Evolutionary conservation across 306 rosid species (phyloP), one percentile per base, ranked within the genome.

Genomic region (Trifolium repens): DNA sequence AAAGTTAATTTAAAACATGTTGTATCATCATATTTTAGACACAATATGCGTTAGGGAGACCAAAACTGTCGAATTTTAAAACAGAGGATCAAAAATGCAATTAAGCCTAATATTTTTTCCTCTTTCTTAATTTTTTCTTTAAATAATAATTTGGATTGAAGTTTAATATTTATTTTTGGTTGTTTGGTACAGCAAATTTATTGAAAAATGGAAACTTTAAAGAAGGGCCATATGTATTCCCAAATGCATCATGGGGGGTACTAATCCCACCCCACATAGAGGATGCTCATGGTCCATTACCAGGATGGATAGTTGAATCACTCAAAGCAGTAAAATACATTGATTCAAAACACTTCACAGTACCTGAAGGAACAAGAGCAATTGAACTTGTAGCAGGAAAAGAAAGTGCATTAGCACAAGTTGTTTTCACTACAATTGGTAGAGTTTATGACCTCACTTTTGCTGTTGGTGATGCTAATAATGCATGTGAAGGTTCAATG

Each of bases 251-350:
- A 0, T 72, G 86, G 87, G 98, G 98, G 1, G 94, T 88, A 24
- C 19, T 93, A 58, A 80, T 93, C 64, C 98, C 98, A 72, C 91
- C 98, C 30, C 81, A 82, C 80, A 82, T 87, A 5, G 93, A 90
- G 44, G 98, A 93, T 57, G 85, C 78, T 30, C 88, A 89, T 55
- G 74, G 92, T 12, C 93, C 96, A 24, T 70, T 93, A 9, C 92
- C 94, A 16, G 98, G 98, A 10, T 93, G 98, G 98, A 89, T 90
- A 3, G 84, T 93, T 3, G 96, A 90, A 30, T 90, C 98, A 32
- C 93, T 93, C 2, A 93, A 93, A 64, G 94, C 98, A 0, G 98
- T 93, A 4, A 93, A 90, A 37, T 93, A 93, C 88, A 79, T 93
- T 9, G 96, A 93, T 55, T 89, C 96, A 1, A 79, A 66, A 1